Evolutionary conservation across 176 grass and related monocot genomes (phyloP), one percentile per base, ranked within the genome.

Genomic region (Olyra latifolia): DNA sequence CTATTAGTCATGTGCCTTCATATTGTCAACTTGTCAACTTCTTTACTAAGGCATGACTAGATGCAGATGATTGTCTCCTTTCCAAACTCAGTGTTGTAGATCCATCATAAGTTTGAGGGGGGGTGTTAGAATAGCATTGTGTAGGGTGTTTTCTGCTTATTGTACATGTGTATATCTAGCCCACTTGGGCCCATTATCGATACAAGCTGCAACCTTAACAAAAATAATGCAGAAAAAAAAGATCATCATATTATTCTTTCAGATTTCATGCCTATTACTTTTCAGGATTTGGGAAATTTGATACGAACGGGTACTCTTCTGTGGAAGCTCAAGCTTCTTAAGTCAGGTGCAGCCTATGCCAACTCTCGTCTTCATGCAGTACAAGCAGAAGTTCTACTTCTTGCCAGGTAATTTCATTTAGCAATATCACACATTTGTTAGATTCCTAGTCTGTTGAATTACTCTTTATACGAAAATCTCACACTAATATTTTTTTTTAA

Each of bases 291-390:
- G 60, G 64, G 82, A 62, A 69, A 74, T 61, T 73, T 86, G 15
- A 80, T 88, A 70, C 92, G 47, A 69, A 88, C 22, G 71, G 85
- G 88, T 49, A 84, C 88, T 76, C 85, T 91, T 76, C 15, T 94
- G 38, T 94, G 92, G 88, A 91, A 88, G 80, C 86, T 94, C 48
- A 91, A 88, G 27, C 69, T 94, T 70, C 82, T 94, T 42, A 91
- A 91, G 58, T 91, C 92, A 69, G 92, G 80, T 64, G 82, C 82
- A 55, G 79, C 80, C 85, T 88, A 91, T 68, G 72, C 88, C n/a
- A 94, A 86, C 62, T 94, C 92, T 43, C 75, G 63, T 20, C 82
- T 94, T 58, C 43, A 88, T 64, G 88, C 86, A 7, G 63, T 94
- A 70, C 54, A 86, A 63, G 85, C 86, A 86, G 85, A 89, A 86